Evolutionary conservation across 2,329 filamentous ascomycete genomes (phyloP).

Genomic region (Lasiodiplodia gonubiensis): DNA sequence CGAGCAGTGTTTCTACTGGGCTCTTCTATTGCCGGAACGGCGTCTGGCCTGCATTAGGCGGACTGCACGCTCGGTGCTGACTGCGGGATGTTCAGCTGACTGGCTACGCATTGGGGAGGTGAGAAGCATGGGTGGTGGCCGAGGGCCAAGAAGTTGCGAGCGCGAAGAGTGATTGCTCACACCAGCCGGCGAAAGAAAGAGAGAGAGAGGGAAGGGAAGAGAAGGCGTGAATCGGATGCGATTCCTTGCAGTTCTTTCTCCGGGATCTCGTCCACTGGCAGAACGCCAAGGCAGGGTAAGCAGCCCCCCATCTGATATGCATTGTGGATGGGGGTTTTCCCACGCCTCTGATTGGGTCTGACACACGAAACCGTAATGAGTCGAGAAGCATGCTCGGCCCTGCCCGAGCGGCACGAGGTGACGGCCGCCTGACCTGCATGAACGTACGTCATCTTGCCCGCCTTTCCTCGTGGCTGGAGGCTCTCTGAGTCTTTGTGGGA

Average conservation of each 20-base stretch:
- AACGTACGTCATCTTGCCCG: neutral
- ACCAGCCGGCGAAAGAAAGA: neutral
- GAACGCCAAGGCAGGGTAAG: neutral
- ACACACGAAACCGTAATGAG: neutral
- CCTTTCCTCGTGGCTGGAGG: neutral
- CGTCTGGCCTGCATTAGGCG: neutral
- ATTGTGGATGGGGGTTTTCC: neutral
- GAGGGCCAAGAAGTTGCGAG: neutral
- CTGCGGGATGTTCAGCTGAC: neutral
- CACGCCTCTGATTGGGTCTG: neutral
- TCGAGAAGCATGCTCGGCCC: neutral
- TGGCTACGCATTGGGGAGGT: neutral
- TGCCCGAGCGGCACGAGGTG: neutral
- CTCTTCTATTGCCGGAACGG: neutral
- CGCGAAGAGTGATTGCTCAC: neutral
- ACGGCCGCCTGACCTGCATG: neutral
- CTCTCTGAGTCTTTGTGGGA: too few relatives aligned
- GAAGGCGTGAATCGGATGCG: neutral
- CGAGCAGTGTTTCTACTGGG: neutral
- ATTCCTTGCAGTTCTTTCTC: neutral
- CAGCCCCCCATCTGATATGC: neutral
- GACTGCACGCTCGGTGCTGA: neutral
- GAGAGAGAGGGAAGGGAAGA: neutral
- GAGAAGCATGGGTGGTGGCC: neutral
- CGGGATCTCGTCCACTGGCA: neutral